Percentiles rank a stretch among this genome's conserved stretches.
These are phyloP conservation scores for Capronia americana DNA, from an alignment of 2,329 filamentous ascomycete species.

Conservation along the genomic window DNA sequence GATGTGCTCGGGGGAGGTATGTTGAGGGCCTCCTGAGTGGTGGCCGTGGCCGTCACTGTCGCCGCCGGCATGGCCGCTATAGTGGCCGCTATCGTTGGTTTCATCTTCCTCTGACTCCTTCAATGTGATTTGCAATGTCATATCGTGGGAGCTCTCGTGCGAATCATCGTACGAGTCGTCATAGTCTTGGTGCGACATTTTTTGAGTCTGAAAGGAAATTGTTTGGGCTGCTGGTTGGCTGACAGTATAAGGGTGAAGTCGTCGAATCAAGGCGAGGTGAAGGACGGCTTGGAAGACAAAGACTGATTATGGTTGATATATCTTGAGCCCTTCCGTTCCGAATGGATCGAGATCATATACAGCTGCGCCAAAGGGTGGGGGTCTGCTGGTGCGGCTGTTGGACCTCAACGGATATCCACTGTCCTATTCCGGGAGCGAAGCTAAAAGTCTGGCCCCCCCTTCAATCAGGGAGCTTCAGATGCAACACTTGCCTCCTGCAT, in stretches of 20 bases:
- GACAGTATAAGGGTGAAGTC: neutral
- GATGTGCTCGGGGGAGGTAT: neutral
- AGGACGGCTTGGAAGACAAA: neutral
- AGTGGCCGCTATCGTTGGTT: neutral
- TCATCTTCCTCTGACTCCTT: neutral
- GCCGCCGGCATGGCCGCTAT: neutral
- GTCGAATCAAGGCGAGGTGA: neutral
- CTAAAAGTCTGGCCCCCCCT: neutral
- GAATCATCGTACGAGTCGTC: neutral
- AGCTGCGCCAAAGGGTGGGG: neutral
- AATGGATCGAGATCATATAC: neutral
- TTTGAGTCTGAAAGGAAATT: neutral
- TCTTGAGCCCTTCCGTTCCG: neutral
- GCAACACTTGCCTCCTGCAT: neutral
- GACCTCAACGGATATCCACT: too few relatives aligned
- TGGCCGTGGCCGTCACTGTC: neutral
- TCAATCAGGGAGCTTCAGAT: neutral
- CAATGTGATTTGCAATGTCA: neutral
- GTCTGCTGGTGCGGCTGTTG: neutral
- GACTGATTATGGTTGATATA: neutral
- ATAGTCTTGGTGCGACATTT: neutral
- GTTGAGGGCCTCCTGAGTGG: neutral
- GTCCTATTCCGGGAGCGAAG: neutral
- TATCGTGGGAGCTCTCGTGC: neutral
- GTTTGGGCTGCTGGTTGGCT: neutral